Conservation (phyloP, 179 eudicot genomes). For the Silene vulgaris region DNA sequence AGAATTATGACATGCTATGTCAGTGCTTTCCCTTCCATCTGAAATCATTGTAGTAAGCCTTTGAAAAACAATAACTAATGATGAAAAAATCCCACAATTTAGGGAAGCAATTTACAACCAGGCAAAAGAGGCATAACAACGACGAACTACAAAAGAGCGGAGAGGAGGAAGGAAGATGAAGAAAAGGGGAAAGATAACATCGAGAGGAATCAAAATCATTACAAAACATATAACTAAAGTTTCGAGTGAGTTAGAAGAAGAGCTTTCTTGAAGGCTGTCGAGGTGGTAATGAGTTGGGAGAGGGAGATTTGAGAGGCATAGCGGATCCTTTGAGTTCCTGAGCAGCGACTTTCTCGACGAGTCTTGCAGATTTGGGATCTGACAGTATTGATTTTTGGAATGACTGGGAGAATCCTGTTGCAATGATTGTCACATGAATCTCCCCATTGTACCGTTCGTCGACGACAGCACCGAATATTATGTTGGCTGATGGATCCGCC, state of each 20-base stretch:
- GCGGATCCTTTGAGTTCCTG: slow-evolving; percentile 45
- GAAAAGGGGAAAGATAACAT: slow-evolving; percentile 1
- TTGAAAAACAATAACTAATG: not conserved
- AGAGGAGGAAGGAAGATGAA: not conserved
- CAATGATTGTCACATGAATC: slow-evolving; percentile 88
- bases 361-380: slow-evolving; percentile 65
- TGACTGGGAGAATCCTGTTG: slow-evolving; percentile 95
- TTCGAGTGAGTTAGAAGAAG: slow-evolving; percentile 42
- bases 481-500: slow-evolving; percentile 97
- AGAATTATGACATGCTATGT: no score
- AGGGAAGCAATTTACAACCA: slow-evolving; percentile 4
- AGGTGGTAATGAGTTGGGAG: slow-evolving; percentile 42
- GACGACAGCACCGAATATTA: slow-evolving; percentile 96
- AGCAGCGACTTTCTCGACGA: slow-evolving; percentile 40
- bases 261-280: slow-evolving; percentile 52
- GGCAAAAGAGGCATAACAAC: not conserved
- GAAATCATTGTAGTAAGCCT: no score
- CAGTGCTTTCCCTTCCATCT: no score
- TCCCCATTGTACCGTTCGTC: slow-evolving; percentile 95
- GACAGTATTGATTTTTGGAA: slow-evolving; percentile 78
- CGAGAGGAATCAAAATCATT: slow-evolving; percentile 11
- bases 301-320: slow-evolving; percentile 28
- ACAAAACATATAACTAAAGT: not conserved
- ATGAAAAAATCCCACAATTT: not conserved
- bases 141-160: not conserved